Evolutionary conservation across 805 yeast genomes (phyloP), one percentile per base, ranked within the genome.

Genomic region (Kodamaea hsintzibuensis): DNA sequence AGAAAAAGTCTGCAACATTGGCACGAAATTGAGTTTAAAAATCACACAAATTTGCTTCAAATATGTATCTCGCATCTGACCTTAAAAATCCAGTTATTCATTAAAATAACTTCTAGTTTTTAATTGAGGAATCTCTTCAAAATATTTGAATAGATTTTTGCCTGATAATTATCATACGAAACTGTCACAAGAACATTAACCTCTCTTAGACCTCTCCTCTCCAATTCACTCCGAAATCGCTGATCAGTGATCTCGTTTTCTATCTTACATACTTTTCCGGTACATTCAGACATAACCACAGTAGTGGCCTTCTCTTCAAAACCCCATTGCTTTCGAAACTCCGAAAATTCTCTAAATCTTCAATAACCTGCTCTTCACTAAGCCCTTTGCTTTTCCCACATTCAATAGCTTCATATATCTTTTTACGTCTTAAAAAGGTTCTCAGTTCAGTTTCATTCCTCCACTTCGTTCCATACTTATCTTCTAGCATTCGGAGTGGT

Each of bases 361-460:
- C 69, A 30, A 82, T 73, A 16, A 81, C 72, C 39, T 71, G 64
- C 1, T 74, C 74, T 42, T 79, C 68, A 13, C 73, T 58, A 56
- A 70, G 76, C 0, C 85, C 84, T 58, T 74, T 73, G 3, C 61
- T 58, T 49, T 74, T 59, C 1, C 85, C 86, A 7, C 59, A 68
- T 60, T 82, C 85, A 50, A 82, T 80, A 4, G 85, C 85, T 56
- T 74, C 78, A 65, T 82, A 82, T 19, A 82, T 73, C 35, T 78
- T 79, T 60, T 79, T 81, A 40, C 86, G 68, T 56, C 87, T 64
- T 47, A 80, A 72, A 60, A 79, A 82, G 45, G 83, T 77, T 56
- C 83, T 77, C 51, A 78, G 77, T 30, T 80, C 80, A 0, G 85
- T 83, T 48, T 72, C 84, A 49, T 80, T 70, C 62, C 86, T 73